Conservation (phyloP, 2,329 filamentous ascomycete genomes). For the Epichloe sp. region DNA sequence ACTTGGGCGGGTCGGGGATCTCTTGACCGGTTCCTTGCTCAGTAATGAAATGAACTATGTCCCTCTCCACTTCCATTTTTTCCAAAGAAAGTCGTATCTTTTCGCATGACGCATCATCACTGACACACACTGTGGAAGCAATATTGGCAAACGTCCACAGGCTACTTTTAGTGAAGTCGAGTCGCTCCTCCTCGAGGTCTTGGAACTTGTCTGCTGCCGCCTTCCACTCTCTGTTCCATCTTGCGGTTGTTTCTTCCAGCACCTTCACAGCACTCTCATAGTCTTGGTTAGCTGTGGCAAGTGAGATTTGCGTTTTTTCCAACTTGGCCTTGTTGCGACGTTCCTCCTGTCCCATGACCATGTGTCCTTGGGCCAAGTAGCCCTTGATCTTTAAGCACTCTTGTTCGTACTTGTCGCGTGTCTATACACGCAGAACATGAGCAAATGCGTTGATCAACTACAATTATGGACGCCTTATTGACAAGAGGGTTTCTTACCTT, state of each 20-base stretch:
- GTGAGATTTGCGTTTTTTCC: conserved; percentile 97
- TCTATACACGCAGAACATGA: conserved; percentile 30
- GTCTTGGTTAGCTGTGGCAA: conserved; percentile 80
- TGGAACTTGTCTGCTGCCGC: conserved; percentile 97
- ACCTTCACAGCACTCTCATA: conserved; percentile 90
- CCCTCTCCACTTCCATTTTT: conserved; percentile 92
- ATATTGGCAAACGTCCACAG: conserved; percentile 98
- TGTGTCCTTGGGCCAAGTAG: conserved; percentile 94
- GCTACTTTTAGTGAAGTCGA: conserved; percentile 96
- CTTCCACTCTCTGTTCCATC: conserved; percentile 99
- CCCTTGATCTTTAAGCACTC: conserved; percentile 98
- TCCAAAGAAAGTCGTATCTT: conserved; percentile 89
- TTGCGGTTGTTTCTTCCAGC: conserved; percentile 83
- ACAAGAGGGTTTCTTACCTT: conserved; percentile 45
- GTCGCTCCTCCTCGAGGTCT: conserved; percentile 89
- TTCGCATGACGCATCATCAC: conserved; percentile 91
- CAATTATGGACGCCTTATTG: not conserved
- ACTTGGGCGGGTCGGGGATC: conserved; percentile 91
- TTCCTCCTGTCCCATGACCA: conserved; percentile 99
- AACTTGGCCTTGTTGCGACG: conserved; percentile 97
- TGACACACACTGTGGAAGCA: conserved; percentile 92
- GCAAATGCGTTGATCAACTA: not conserved
- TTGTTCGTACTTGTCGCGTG: conserved; percentile 89
- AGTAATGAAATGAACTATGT: conserved; percentile 79
- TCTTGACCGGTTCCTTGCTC: conserved; percentile 88